phyloP scores from a whole-genome alignment of 495 filamentous ascomycete genomes.

The Apiosordaria backusii region DNA sequence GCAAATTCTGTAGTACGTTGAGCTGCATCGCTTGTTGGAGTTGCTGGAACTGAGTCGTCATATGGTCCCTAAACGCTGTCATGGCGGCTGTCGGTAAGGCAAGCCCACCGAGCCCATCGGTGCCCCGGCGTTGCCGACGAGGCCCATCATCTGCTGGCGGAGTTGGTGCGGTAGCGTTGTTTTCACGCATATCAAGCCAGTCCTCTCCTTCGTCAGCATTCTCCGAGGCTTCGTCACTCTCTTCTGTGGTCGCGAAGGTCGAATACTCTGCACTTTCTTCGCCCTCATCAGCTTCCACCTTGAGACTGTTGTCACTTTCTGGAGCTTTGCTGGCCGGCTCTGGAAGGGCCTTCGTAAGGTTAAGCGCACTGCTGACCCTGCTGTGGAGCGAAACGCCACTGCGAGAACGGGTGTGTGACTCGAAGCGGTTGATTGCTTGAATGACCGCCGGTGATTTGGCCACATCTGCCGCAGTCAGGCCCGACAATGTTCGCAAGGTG shows the following conservation, averaged over 20 bases:
- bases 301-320: conserved; percentile 23
- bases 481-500: conserved; percentile 63
- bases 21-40: conserved; percentile 63
- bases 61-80: conserved; percentile 70
- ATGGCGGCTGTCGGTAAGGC: conserved; percentile 61
- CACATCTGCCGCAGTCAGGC: conserved; percentile 70
- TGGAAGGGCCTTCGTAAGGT: conserved; percentile 54
- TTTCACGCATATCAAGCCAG: conserved; percentile 39
- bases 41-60: conserved; percentile 74
- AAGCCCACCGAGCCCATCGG: conserved; percentile 33
- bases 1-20: conserved; percentile 25
- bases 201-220: conserved; percentile 27
- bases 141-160: conserved; percentile 19
- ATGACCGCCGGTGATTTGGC: conserved; percentile 59
- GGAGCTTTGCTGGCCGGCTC: conserved; percentile 36
- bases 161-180: conserved; percentile 11
- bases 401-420: conserved; percentile 56
- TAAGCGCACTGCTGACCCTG: conserved; percentile 63
- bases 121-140: conserved; percentile 27
- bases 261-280: conserved; percentile 47
- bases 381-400: conserved; percentile 48
- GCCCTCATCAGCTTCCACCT: conserved; percentile 28
- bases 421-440: conserved; percentile 49
- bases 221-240: conserved; percentile 37
- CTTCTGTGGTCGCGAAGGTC: conserved; percentile 31